These are phyloP conservation scores for Yarrowia sp. DNA, from an alignment of 805 yeast genomes.

Conservation along the genomic window DNA sequence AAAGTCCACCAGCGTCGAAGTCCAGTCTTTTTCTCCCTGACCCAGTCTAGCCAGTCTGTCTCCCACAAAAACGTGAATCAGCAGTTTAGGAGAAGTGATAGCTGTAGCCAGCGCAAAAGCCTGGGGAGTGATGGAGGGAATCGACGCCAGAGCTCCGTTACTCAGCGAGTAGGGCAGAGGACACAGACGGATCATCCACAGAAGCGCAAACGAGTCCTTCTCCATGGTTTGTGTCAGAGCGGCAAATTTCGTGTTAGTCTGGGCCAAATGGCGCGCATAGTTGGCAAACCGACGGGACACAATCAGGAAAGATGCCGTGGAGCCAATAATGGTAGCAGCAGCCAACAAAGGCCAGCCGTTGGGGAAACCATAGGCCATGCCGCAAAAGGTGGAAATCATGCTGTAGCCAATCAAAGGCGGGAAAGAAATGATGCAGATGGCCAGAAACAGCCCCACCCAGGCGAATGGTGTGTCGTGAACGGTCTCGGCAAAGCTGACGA, in stretches of 20 bases:
- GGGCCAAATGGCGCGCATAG: slow-evolving; percentile 66
- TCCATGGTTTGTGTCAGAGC: slow-evolving; percentile 81
- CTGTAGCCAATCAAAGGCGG: slow-evolving; percentile 92
- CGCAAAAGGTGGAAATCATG: slow-evolving; percentile 67
- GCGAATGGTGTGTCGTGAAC: slow-evolving; percentile 50
- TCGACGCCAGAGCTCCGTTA: slow-evolving; percentile 89
- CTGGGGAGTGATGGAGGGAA: slow-evolving; percentile 71
- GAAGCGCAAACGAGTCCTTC: slow-evolving; percentile 66
- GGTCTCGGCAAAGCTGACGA: slow-evolving; percentile 47
- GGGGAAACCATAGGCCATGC: slow-evolving; percentile 82
- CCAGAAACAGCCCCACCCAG: slow-evolving; percentile 54
- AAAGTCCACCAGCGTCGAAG: slow-evolving; percentile 66
- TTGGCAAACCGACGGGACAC: slow-evolving; percentile 58
- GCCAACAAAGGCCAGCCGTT: slow-evolving; percentile 82
- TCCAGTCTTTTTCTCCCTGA: slow-evolving; percentile 53
- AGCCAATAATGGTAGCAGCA: slow-evolving; percentile 72
- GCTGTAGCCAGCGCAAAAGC: slow-evolving; percentile 75
- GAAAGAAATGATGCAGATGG: slow-evolving; percentile 74
- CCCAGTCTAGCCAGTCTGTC: slow-evolving; percentile 74
- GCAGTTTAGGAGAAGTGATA: slow-evolving; percentile 79
- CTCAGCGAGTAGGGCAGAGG: slow-evolving; percentile 93
- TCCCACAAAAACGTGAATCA: slow-evolving; percentile 81
- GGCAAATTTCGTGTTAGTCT: slow-evolving; percentile 67
- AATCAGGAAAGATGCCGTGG: slow-evolving; percentile 66
- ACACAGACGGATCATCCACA: slow-evolving; percentile 79